A percentile compares a stretch with the other conserved stretches of the same genome.
These are phyloP conservation scores for Cystobasidium ongulense DNA, from an alignment of 768 basidiomycete species.

Conservation along the genomic window DNA sequence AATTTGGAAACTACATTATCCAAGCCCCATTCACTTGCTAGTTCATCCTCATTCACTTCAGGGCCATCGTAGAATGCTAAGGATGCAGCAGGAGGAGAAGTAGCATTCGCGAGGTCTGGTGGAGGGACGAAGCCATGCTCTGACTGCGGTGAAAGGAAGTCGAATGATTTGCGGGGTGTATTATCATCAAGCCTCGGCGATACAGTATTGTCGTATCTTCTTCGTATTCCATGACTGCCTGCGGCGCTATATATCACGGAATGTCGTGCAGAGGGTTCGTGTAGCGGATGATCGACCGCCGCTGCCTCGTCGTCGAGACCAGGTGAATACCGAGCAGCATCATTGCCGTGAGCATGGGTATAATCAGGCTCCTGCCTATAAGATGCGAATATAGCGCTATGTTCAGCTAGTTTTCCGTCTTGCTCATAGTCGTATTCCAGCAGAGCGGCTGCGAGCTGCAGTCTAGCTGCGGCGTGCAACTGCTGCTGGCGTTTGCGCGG, in stretches of 20 bases:
- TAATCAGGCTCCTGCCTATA: conserved; percentile 1
- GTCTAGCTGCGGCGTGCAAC: conserved; percentile 3
- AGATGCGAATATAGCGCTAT: conserved; percentile 19
- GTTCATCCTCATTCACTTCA: conserved; percentile 6
- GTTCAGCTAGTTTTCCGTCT: conserved; percentile 21
- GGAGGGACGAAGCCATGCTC: background rate
- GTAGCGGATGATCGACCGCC: background rate
- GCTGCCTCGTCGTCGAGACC: background rate
- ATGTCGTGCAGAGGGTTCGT: background rate
- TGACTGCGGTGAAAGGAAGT: background rate
- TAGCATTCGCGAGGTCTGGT: background rate
- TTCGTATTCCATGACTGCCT: no score
- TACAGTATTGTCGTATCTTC: background rate
- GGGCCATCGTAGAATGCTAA: background rate
- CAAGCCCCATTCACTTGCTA: conserved; percentile 25
- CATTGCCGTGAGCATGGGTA: background rate
- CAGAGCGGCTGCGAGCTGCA: conserved; percentile 21
- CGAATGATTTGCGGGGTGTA: background rate
- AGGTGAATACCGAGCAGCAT: background rate
- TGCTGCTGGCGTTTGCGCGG: background rate
- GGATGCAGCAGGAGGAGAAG: background rate
- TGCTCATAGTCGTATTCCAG: background rate
- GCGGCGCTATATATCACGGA: background rate
- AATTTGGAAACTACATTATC: conserved; percentile 23
- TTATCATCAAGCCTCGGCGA: background rate